Percentiles rank a stretch among this genome's conserved stretches.
These are phyloP conservation scores for Pogostemon cablin DNA, from an alignment of 257 asterid species.

Conservation along the genomic window DNA sequence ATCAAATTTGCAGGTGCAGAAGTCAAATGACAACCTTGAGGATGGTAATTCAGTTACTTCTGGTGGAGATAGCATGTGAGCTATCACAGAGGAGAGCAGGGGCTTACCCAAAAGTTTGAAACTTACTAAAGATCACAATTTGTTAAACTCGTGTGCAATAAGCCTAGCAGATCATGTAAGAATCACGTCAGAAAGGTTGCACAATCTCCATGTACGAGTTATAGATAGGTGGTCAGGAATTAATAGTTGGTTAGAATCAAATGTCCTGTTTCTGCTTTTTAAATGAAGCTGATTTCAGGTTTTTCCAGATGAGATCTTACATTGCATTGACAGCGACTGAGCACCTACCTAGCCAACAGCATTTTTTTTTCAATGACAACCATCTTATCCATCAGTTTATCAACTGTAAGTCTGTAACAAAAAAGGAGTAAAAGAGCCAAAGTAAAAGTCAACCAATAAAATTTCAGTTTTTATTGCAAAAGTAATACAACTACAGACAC, in stretches of 20 bases:
- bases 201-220: slow-evolving; percentile 42
- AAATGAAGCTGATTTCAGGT: neutral
- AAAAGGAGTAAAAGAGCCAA: neutral
- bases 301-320: neutral
- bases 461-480: neutral
- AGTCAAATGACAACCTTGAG: neutral
- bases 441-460: neutral
- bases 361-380: neutral
- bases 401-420: neutral
- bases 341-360: neutral
- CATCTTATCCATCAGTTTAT: neutral
- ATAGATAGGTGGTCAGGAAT: slow-evolving; percentile 39
- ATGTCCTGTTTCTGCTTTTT: neutral
- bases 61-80: slow-evolving; percentile 14
- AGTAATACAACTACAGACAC: neutral
- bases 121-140: slow-evolving; percentile 31
- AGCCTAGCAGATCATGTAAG: slow-evolving; percentile 44
- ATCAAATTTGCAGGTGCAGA: slow-evolving; percentile 10
- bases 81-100: slow-evolving; percentile 10
- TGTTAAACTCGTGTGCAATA: slow-evolving; percentile 43
- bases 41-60: slow-evolving; percentile 7
- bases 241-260: slow-evolving; percentile 26
- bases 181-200: slow-evolving; percentile 41
- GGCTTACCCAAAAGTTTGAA: slow-evolving; percentile 32
- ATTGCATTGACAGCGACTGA: neutral